Base-by-base conservation (phyloP, 2,329 filamentous ascomycete genomes). In the Didymella pomorum region DNA sequence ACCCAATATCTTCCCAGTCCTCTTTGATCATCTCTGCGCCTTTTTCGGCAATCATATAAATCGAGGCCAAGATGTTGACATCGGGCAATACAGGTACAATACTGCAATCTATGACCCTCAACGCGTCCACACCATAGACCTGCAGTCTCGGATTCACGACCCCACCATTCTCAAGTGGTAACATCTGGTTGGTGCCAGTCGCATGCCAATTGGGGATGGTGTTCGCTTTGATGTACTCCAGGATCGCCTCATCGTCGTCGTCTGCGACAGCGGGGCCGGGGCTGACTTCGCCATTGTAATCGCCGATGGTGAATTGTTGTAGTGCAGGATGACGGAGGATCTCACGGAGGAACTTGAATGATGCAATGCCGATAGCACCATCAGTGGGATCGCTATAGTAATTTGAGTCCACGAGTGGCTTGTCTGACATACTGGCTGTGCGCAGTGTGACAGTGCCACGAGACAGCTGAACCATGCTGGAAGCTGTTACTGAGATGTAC, bases 371-470 rank as follows among this genome's bases (percentile, higher is more conserved):
- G 2, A 79, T 41, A 28, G 77, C 72, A 25, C 68, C 44, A 52
- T 80, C 77, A 0, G 63, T 62, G 0, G 61, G 58, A 16, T 72
- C 54, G 6, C 70, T 71, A 7, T 79, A 68, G 72, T 76, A 78
- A 14, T 72, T 71, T 0, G 73, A 68, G 47, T 78, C 65, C 28
- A 80, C 71, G 44, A 74, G 46, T 0, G 78, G 78, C 0, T 60
- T 56, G 42, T 75, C 74, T 0, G 58, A 46, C 26, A 70, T 74
- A 45, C 73, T 66, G 4, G 66, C 39, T 2, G 68, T 74, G 2
- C 62, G 50, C 7, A 79, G 71, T 0, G 70, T 71, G 8, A 80
- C 66, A 9, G 64, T 77, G 9, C 78, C 78, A 2, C 75, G 73
- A 0, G 77, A 79, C 1, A 75, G 60, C 1, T 62, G 64, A 2